Base-by-base conservation (phyloP, 805 yeast genomes). In the Sungouiozyma ichnusensis region DNA sequence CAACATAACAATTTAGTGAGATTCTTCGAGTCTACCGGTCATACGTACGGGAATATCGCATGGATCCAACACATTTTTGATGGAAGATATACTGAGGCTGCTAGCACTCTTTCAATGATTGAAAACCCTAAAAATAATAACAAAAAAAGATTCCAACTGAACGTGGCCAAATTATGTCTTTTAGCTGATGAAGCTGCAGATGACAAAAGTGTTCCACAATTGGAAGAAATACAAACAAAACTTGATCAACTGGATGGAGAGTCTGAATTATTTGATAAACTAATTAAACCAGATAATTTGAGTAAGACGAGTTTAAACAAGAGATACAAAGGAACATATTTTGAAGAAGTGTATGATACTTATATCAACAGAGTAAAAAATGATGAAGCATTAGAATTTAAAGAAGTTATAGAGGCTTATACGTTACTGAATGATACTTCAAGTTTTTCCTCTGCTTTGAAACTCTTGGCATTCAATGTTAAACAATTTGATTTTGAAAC, bases 61-160 rank as follows among this genome's bases (percentile, higher is more conserved):
- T 87, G 95, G 95, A 79, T 86, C 16, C 71, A 75, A 43, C 73
- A 80, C 43, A 58, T 85, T 13, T 57, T 75, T 27, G 74, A 69
- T 46, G 67, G 66, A 3, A 66, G 76, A 8, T 82, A 69, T 54
- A 48, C 40, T 3, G 53, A 60, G 1, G 90, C 87, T 0, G 64
- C 80, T 1, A 51, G 57, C 13, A 65, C 69, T 1, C 62, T 86
- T 24, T 51, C 66, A 3, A 54, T 61, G 1, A 46, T 55, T 2
- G 71, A 70, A 15, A 76, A 73, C 19, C 53, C 62, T 8, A 64
- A 70, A 36, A 60, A 60, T 11, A 72, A 71, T 48, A 42, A 46
- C 11, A 76, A 72, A 49, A 24, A 24, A 24, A 24, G 29, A 24
- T 52, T 81, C 17, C 77, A 77, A 48, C 68, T 79, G 45, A 81